Percentiles rank a stretch among this genome's conserved stretches.
These are phyloP conservation scores for Kluyveromyces nonfermentans DNA, from an alignment of 805 yeast genomes.

Conservation along the genomic window DNA sequence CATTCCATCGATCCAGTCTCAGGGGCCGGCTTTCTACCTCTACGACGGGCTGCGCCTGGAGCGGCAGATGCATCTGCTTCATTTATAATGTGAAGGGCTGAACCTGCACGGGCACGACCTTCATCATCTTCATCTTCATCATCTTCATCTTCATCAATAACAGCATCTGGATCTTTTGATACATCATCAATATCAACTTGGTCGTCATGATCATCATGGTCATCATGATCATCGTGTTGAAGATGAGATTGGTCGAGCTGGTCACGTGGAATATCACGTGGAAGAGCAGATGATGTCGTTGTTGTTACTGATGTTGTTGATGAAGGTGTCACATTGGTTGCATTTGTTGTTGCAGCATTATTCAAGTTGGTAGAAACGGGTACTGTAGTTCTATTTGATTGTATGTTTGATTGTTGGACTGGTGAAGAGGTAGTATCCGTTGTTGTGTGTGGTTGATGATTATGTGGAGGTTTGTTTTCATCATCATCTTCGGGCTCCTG, in stretches of 20 bases:
- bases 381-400: no score
- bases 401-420: not conserved
- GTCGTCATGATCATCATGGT: constrained; percentile 11
- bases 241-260: not conserved
- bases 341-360: no score
- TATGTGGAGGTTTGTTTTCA: constrained; percentile 4
- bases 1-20: constrained; percentile 25
- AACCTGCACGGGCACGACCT: not conserved
- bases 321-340: no score
- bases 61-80: constrained; percentile 11
- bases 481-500: constrained; percentile 16
- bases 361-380: no score
- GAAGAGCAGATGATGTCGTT: no score
- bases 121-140: not conserved
- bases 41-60: constrained; percentile 10
- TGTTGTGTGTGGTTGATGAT: not conserved
- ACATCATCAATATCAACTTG: constrained; percentile 14
- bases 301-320: no score
- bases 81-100: not conserved
- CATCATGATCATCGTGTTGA: constrained; percentile 6
- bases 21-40: constrained; percentile 25
- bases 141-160: constrained; percentile 7
- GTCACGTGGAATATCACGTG: no score
- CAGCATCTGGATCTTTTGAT: constrained; percentile 11
- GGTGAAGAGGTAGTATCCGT: no score